A percentile compares a stretch with the other conserved stretches of the same genome.
Evolutionary conservation across 139 green algal species (phyloP).

Genomic region (Tetraselmis chui): DNA sequence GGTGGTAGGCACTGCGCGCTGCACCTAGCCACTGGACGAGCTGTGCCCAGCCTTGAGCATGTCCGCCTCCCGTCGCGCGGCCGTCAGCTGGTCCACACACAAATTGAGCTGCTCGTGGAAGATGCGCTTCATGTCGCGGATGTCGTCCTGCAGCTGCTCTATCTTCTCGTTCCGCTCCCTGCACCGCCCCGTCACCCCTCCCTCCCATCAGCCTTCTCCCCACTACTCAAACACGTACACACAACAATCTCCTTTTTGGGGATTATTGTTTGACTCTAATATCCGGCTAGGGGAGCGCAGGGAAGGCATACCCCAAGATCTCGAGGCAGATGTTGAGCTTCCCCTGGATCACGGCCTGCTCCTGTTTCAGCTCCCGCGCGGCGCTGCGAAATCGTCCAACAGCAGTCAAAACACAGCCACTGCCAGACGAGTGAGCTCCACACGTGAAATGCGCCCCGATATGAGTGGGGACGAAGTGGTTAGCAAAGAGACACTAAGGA

Average conservation of each 20-base stretch:
- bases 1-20: too few relatives aligned
- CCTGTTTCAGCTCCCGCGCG: not conserved
- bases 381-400: not conserved
- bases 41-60: not conserved
- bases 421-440: too few relatives aligned
- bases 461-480: too few relatives aligned
- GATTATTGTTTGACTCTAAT: too few relatives aligned
- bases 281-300: not conserved
- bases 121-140: conserved; percentile 69
- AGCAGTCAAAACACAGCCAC: too few relatives aligned
- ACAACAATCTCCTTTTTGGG: too few relatives aligned
- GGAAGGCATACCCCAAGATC: not conserved
- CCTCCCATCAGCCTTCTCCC: too few relatives aligned
- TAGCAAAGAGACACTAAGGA: too few relatives aligned
- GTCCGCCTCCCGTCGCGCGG: conserved; percentile 2
- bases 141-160: conserved; percentile 66
- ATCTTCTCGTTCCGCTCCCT: conserved; percentile 58
- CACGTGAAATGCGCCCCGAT: not conserved
- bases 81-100: conserved; percentile 30
- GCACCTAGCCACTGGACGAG: too few relatives aligned
- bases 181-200: too few relatives aligned
- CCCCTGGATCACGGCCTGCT: not conserved
- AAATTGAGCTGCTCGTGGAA: conserved; percentile 59
- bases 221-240: too few relatives aligned
- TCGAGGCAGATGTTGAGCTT: not conserved